Evolutionary conservation across 441 rosid genomes (phyloP), one percentile per base, ranked within the genome.

Genomic region (Eutrema salsugineum): DNA sequence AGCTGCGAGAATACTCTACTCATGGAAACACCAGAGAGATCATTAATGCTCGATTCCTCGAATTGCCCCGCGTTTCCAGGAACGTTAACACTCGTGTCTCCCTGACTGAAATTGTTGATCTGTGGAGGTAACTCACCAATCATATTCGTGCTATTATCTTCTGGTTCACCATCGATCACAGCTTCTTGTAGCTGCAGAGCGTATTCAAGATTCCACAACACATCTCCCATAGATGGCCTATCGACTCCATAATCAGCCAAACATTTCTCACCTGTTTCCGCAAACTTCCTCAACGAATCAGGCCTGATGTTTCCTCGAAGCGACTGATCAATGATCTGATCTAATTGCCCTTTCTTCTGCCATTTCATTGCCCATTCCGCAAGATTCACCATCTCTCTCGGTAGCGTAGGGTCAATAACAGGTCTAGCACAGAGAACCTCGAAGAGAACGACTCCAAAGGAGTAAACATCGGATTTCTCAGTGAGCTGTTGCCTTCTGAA

Each of bases 401-500:
- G 83, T 42, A 87, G 88, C 11, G 89, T 63, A 0, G 91, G 91
- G 64, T 87, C 91, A 46, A 87, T 84, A 51, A 85, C 90, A 10
- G 90, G 90, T 75, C 90, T 85, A n/a, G 97, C 97, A 72, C 97
- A 93, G 19, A 93, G 86, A 63, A 91, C 93, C 81, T 93, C 98
- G 3, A 93, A 86, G 47, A 93, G 76, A 33, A 93, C 98, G 62
- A 93, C 98, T 0, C 98, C 98, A 10, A 93, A 91, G 14, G 98
- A 93, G 80, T 93, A 93, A 19, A 93, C 96, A 67, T 93, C 97
- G 1, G 98, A 93, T 78, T 93, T 93, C 55, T 93, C 95, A 0
- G 97, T 93, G 72, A 93, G 90, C 63, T 93, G 97, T 75, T 93
- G 98, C 82, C 97, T 87, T 78, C 93, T 84, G 77, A 93, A 93